A percentile compares a stretch with the other conserved stretches of the same genome.
These are phyloP conservation scores for Triglochin maritima DNA, from an alignment of 106 monocot species.

Conservation along the genomic window DNA sequence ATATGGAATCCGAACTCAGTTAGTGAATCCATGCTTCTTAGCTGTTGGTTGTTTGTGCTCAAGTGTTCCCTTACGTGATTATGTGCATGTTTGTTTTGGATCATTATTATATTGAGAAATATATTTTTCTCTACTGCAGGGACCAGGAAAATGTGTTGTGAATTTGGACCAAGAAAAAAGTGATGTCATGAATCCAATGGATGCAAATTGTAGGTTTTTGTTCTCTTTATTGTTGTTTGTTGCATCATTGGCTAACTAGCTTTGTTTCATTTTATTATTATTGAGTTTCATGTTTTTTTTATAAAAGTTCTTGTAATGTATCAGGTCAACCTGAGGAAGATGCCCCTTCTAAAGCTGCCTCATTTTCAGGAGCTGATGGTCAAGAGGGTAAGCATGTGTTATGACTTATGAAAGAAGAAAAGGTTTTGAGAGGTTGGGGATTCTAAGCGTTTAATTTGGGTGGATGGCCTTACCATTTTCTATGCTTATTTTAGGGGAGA, in stretches of 20 bases:
- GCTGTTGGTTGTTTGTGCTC: too few relatives aligned
- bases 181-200: conserved; percentile 27
- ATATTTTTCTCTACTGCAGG: conserved; percentile 21
- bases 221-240: neutral
- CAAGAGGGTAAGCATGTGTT: conserved; percentile 74
- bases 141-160: conserved; percentile 12
- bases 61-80: too few relatives aligned
- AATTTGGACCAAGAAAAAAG: conserved; percentile 34
- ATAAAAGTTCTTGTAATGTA: neutral
- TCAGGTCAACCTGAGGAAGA: conserved; percentile 27
- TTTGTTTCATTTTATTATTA: neutral
- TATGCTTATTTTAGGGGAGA: conserved; percentile 55
- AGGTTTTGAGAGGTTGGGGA: neutral
- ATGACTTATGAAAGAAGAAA: conserved; percentile 9
- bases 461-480: conserved; percentile 26
- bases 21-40: too few relatives aligned
- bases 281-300: neutral
- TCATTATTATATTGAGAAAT: neutral
- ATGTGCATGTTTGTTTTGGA: too few relatives aligned
- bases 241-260: neutral
- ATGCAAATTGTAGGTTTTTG: conserved; percentile 23
- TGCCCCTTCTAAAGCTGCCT: conserved; percentile 12
- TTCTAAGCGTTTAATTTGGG: conserved; percentile 28
- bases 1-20: too few relatives aligned
- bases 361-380: conserved; percentile 20